Percentiles rank a stretch among this genome's conserved stretches.
Evolutionary conservation across 257 asterid species (phyloP).

Genomic region (Fraxinus quadrangulata): DNA sequence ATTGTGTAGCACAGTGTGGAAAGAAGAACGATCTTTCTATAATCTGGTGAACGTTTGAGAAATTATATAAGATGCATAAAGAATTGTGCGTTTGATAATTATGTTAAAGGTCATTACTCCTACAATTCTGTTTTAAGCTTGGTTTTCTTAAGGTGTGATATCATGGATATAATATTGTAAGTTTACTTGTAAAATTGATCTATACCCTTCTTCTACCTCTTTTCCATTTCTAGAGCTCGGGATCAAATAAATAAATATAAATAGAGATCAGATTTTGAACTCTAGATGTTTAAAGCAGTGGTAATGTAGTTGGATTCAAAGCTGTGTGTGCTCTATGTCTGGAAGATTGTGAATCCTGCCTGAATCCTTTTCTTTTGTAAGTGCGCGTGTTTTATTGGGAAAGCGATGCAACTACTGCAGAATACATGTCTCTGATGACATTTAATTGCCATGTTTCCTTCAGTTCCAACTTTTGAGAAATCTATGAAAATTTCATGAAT

Average conservation of each 20-base stretch:
- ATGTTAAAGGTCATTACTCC: background rate
- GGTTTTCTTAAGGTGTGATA: conserved; percentile 3
- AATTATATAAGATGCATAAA: background rate
- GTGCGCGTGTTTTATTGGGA: background rate
- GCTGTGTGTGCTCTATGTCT: too few relatives aligned
- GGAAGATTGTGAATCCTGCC: too few relatives aligned
- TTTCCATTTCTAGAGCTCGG: background rate
- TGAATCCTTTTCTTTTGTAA: background rate
- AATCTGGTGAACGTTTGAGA: background rate
- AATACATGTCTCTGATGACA: background rate
- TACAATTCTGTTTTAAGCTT: conserved; percentile 4
- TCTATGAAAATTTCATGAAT: background rate
- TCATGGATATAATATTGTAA: background rate
- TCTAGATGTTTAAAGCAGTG: too few relatives aligned
- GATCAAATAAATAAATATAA: background rate
- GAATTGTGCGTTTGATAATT: background rate
- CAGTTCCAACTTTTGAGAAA: background rate
- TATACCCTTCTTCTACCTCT: background rate
- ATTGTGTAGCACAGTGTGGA: background rate
- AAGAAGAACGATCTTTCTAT: background rate
- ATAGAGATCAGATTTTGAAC: too few relatives aligned
- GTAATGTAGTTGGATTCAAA: too few relatives aligned
- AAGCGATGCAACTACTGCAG: background rate
- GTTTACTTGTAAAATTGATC: background rate
- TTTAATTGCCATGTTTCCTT: background rate